These are phyloP conservation scores for Biancaea sappan DNA, from an alignment of 306 rosid species.

Conservation along the genomic window DNA sequence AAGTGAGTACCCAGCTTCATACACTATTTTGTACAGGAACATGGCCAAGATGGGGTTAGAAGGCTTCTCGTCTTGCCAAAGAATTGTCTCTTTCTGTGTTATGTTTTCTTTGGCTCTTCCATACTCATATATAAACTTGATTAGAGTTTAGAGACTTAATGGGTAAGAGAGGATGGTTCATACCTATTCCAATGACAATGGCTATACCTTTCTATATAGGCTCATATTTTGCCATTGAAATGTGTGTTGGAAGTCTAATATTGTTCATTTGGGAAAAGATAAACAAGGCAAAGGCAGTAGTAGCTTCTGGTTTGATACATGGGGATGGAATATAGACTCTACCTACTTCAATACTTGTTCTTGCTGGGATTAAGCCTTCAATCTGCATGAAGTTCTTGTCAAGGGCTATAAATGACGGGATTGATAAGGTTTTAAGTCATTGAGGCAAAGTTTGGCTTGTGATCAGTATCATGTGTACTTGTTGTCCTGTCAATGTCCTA, in stretches of 20 bases:
- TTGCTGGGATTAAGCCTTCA: constrained; percentile 58
- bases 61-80: constrained; percentile 48
- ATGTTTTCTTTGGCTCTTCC: constrained; percentile 42
- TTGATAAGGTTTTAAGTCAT: constrained; percentile 39
- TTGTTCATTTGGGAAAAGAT: constrained; percentile 47
- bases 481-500: constrained; percentile 37
- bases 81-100: constrained; percentile 49
- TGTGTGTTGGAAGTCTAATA: constrained; percentile 59
- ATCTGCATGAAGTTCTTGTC: constrained; percentile 62
- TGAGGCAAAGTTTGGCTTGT: constrained; percentile 30
- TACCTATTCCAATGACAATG: constrained; percentile 63
- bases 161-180: constrained; percentile 48
- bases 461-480: constrained; percentile 9
- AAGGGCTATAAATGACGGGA: constrained; percentile 40
- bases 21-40: constrained; percentile 45
- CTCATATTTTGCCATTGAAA: constrained; percentile 53
- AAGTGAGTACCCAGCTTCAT: constrained; percentile 49
- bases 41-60: constrained; percentile 51
- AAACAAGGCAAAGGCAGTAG: constrained; percentile 50
- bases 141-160: constrained; percentile 39
- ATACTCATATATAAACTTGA: constrained; percentile 44
- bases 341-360: constrained; percentile 56
- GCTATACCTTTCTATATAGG: constrained; percentile 62
- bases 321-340: constrained; percentile 61
- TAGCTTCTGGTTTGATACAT: constrained; percentile 65